Percentiles rank a stretch among this genome's conserved stretches.
These are phyloP conservation scores for Eragrostis tef DNA, from an alignment of 202 grass and related monocot genomes.

Conservation along the genomic window DNA sequence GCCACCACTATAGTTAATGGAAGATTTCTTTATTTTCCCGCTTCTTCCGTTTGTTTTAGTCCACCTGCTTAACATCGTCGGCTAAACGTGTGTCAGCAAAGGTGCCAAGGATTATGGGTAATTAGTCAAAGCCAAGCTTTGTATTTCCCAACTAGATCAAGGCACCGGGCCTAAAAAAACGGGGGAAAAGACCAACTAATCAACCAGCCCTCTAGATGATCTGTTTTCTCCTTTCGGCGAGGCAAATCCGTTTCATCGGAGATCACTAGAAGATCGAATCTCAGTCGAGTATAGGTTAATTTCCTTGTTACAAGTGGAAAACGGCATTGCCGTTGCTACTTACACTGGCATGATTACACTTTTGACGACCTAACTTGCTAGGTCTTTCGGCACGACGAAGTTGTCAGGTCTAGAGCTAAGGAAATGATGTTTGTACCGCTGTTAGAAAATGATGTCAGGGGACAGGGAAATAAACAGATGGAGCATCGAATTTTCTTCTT, in stretches of 20 bases:
- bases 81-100: no score
- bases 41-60: no score
- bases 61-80: no score
- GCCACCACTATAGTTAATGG: no score
- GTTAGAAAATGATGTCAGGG: background rate
- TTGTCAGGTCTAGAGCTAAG: no score
- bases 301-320: constrained; percentile 32
- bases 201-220: background rate
- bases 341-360: background rate
- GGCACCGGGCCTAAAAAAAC: background rate
- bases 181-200: background rate
- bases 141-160: background rate
- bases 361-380: constrained; percentile 23
- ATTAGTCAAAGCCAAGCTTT: no score
- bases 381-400: no score
- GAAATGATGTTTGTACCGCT: background rate
- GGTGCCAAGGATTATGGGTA: no score
- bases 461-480: background rate
- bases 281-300: background rate
- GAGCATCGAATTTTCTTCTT: background rate
- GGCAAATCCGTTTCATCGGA: background rate
- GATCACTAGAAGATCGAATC: background rate
- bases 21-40: no score
- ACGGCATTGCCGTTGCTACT: background rate
- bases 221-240: background rate